Evolutionary conservation across 2,329 filamentous ascomycete species (phyloP).

Genomic region (Colletotrichum tofieldiae): DNA sequence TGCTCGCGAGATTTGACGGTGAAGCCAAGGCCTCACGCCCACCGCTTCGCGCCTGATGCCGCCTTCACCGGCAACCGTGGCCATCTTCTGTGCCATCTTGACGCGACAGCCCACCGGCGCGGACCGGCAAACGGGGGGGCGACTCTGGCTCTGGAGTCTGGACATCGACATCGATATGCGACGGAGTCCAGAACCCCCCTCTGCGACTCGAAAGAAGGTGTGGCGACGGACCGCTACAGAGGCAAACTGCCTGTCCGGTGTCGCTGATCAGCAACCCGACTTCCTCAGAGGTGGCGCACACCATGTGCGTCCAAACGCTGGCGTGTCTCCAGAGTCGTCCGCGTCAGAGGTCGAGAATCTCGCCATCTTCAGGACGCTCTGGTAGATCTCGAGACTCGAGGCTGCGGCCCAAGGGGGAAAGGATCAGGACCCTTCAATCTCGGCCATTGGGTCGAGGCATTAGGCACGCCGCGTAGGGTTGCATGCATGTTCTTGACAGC

Average conservation of each 20-base stretch:
- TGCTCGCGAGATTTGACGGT: slow-evolving; percentile 5
- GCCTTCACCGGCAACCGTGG: slow-evolving; percentile 7
- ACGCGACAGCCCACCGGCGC: not conserved
- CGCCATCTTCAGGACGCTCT: slow-evolving; percentile 18
- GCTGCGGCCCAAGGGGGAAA: slow-evolving; percentile 6
- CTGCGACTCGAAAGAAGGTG: slow-evolving; percentile 22
- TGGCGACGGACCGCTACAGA: slow-evolving; percentile 15
- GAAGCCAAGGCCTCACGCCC: slow-evolving; percentile 28
- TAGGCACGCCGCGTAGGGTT: slow-evolving; percentile 34
- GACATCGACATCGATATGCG: slow-evolving; percentile 15
- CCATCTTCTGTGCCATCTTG: slow-evolving; percentile 7
- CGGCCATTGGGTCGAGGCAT: slow-evolving; percentile 23
- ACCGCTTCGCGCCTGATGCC: slow-evolving; percentile 6
- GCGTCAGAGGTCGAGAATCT: slow-evolving; percentile 36
- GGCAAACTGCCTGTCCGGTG: slow-evolving; percentile 1
- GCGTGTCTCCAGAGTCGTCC: slow-evolving; percentile 9
- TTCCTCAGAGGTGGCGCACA: not conserved
- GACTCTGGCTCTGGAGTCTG: not conserved
- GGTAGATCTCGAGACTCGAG: slow-evolving; percentile 32
- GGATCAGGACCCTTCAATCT: slow-evolving; percentile 22
- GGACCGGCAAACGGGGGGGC: slow-evolving; percentile 2
- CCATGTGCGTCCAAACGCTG: not conserved
- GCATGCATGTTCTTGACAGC: slow-evolving; percentile 31
- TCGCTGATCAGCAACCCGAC: slow-evolving; percentile 26
- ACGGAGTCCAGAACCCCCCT: slow-evolving; percentile 1